Evolutionary conservation across 1,284 basidiomycete genomes (phyloP).

Genomic region (Ceratobasidium sp.): DNA sequence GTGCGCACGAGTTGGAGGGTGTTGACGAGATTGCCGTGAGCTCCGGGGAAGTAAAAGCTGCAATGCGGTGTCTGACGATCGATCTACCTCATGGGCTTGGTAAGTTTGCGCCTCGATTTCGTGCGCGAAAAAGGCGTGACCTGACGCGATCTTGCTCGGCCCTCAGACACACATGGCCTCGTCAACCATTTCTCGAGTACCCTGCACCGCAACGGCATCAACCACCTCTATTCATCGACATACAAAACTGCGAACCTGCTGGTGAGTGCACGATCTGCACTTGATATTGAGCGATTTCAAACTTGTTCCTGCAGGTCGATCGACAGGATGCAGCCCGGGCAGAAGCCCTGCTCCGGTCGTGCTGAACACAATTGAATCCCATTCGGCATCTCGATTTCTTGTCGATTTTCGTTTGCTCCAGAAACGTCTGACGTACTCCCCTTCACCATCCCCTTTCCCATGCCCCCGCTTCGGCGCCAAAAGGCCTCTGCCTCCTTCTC

Average conservation of each 20-base stretch:
- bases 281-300: slow-evolving; percentile 20
- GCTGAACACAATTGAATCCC: slow-evolving; percentile 50
- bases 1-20: slow-evolving; percentile 70
- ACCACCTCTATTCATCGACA: slow-evolving; percentile 86
- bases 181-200: slow-evolving; percentile 79
- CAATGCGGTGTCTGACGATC: slow-evolving; percentile 70
- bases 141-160: neutral
- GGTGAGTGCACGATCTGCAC: slow-evolving; percentile 55
- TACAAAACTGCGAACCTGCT: slow-evolving; percentile 85
- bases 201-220: slow-evolving; percentile 74
- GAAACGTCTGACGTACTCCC: neutral
- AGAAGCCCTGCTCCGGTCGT: slow-evolving; percentile 59
- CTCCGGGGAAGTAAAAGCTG: slow-evolving; percentile 48
- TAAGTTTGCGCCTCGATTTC: slow-evolving; percentile 53
- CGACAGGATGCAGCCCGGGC: slow-evolving; percentile 61
- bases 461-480: slow-evolving; percentile 17
- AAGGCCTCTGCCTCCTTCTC: slow-evolving; percentile 14
- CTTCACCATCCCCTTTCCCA: neutral
- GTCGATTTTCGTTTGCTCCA: neutral
- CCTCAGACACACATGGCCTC: slow-evolving; percentile 76
- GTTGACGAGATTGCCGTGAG: slow-evolving; percentile 56
- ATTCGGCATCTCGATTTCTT: neutral
- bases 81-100: slow-evolving; percentile 74
- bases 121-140: neutral
- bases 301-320: slow-evolving; percentile 56